Conservation (phyloP, 768 basidiomycete genomes). For the Rhizopogon vesiculosus region DNA sequence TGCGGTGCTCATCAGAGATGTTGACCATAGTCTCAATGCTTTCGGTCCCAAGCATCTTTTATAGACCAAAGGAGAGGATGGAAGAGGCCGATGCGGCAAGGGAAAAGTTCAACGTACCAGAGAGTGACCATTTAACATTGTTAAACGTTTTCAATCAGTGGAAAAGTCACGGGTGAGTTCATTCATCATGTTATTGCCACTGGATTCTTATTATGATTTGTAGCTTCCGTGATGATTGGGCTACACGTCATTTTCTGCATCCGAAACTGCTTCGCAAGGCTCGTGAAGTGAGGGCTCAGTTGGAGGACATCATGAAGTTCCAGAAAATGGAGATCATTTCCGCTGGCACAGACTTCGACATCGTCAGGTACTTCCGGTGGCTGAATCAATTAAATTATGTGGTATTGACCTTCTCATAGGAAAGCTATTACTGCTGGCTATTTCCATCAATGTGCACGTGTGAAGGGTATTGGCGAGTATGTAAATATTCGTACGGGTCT, state of each 20-base stretch:
- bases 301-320: conserved; percentile 99
- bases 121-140: conserved; percentile 94
- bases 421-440: conserved; percentile 98
- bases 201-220: neutral
- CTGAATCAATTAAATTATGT: neutral
- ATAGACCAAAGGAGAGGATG: conserved; percentile 94
- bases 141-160: conserved; percentile 97
- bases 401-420: conserved; percentile 32
- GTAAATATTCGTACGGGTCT: conserved; percentile 94
- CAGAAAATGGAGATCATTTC: conserved; percentile 95
- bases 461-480: conserved; percentile 99
- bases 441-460: conserved; percentile 97
- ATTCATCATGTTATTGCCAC: neutral
- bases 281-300: conserved; percentile 89
- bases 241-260: conserved; percentile 91
- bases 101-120: conserved; percentile 98
- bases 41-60: conserved; percentile 96
- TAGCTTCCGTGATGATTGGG: conserved; percentile 94
- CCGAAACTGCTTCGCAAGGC: conserved; percentile 94
- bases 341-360: conserved; percentile 92
- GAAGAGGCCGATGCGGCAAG: conserved; percentile 97
- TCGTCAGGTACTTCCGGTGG: conserved; percentile 52
- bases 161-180: conserved; percentile 86
- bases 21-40: conserved; percentile 99
- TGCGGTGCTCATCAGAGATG: conserved; percentile 92